These are phyloP conservation scores for Hyphodiscus sp. DNA, from an alignment of 2,329 filamentous ascomycete genomes.

Conservation along the genomic window DNA sequence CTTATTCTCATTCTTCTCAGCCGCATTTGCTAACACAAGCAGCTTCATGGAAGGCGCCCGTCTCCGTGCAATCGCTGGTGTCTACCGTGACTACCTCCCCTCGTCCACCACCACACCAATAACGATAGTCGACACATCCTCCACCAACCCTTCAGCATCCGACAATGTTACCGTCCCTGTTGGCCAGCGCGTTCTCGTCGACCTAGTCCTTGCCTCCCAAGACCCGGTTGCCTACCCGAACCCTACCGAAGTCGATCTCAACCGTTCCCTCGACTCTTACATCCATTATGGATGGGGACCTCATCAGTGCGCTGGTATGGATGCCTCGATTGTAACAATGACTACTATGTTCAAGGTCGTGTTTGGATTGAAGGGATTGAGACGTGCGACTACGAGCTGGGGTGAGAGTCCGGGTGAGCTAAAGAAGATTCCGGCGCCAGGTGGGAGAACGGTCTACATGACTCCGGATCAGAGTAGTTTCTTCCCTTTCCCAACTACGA, in stretches of 20 bases:
- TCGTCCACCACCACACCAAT: constrained; percentile 36
- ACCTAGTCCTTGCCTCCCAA: constrained; percentile 38
- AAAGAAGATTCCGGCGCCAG: constrained; percentile 17
- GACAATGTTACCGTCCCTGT: constrained; percentile 59
- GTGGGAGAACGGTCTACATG: constrained; percentile 45
- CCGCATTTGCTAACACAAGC: constrained; percentile 3
- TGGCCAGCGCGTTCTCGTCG: constrained; percentile 40
- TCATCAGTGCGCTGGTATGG: constrained; percentile 55
- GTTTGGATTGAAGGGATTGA: constrained; percentile 20
- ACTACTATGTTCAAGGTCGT: constrained; percentile 35
- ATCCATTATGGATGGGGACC: constrained; percentile 58
- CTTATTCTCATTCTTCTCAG: not conserved
- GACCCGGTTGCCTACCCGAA: constrained; percentile 55
- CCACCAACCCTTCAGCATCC: constrained; percentile 38
- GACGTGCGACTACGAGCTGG: not conserved
- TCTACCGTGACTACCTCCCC: constrained; percentile 40
- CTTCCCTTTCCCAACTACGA: constrained; percentile 40
- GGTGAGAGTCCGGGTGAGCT: constrained; percentile 30
- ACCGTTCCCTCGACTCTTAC: constrained; percentile 57
- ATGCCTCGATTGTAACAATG: constrained; percentile 48
- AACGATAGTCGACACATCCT: constrained; percentile 44
- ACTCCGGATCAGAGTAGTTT: constrained; percentile 57
- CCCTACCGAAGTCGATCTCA: constrained; percentile 53
- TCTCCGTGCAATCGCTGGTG: constrained; percentile 54
- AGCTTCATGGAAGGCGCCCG: constrained; percentile 66